Base-by-base conservation (phyloP, 1,284 basidiomycete genomes). In the Sparassis latifolia region DNA sequence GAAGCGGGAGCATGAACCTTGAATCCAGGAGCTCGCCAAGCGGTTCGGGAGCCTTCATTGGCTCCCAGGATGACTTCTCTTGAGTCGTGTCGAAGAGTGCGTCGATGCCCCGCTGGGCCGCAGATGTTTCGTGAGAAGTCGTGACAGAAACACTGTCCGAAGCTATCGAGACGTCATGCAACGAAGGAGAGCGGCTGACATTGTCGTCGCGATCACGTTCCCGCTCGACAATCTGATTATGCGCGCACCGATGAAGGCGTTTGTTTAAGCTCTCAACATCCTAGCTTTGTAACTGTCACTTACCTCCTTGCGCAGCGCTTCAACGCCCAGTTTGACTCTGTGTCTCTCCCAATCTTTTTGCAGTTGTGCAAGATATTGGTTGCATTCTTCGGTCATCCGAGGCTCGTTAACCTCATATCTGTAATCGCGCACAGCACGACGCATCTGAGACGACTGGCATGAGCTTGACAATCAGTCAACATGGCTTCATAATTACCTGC, bases 261-360 rank as follows among this genome's bases (percentile, higher is more conserved):
- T 9, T 30, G 30, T 20, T 39, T 42, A 6, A 4, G 40, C 6
- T 20, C 20, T 20, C 1, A 20, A 20, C 20, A 20, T 20, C 20
- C 20, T 20, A 20, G 20, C 20, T 1, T 20, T 20, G 10, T 10
- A 33, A 42, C 45, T 42, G 20, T 20, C 29, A 47, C 65, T 50
- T 54, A 86, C 84, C 76, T 91, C 88, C 69, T 86, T 88, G 54
- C 87, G 81, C 42, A 91, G 69, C 4, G 84, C 83, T 63, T 90
- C 84, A 4, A 91, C 86, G 3, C 88, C 88, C 28, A 88, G 71
- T 62, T 90, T 89, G 33, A 95, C 82, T 31, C 91, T 76, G 66
- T 89, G 85, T 52, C 89, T 75, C 69, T 97, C 93, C 96, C 96
- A 98, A 64, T 98, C 95, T 61, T 91, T 91, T 67, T 97, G 93